Evolutionary conservation across 2,329 filamentous ascomycete species (phyloP).

Genomic region (Penicillium sp.): DNA sequence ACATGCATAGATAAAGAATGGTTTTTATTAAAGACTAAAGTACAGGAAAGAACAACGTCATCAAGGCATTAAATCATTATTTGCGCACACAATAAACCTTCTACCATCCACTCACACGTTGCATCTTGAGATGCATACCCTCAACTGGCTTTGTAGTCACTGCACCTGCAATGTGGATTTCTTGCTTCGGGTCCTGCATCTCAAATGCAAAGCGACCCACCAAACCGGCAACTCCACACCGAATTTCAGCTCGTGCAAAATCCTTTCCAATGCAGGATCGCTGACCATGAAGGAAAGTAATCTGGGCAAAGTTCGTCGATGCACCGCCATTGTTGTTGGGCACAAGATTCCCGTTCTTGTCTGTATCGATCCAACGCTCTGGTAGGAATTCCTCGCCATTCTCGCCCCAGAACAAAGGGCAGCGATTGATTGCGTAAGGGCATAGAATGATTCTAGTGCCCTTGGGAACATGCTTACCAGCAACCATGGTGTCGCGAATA

Average conservation of each 20-base stretch:
- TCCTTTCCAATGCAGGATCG: conserved; percentile 43
- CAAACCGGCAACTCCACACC: conserved; percentile 41
- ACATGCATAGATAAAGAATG: no score
- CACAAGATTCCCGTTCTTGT: conserved; percentile 53
- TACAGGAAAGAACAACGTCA: neutral
- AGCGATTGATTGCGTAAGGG: conserved; percentile 70
- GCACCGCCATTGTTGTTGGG: conserved; percentile 56
- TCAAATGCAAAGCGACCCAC: conserved; percentile 37
- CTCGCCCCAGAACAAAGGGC: conserved; percentile 69
- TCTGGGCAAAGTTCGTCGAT: conserved; percentile 39
- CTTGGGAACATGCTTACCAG: conserved; percentile 65
- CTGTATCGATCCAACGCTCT: conserved; percentile 67
- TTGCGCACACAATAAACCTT: neutral
- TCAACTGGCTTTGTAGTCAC: conserved; percentile 43
- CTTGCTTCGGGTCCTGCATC: conserved; percentile 39
- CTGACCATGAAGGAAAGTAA: conserved; percentile 43
- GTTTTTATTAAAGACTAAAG: no score
- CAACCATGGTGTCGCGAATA: conserved; percentile 54
- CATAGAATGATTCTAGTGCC: conserved; percentile 69
- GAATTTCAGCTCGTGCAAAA: conserved; percentile 45
- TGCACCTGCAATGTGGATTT: conserved; percentile 36
- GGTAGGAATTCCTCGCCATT: conserved; percentile 74
- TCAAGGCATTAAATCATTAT: neutral
- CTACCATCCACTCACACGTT: conserved; percentile 35
- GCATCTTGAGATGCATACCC: conserved; percentile 40